A percentile compares a stretch with the other conserved stretches of the same genome.
Conservation (phyloP, 495 filamentous ascomycete species). For the Pseudevernia furfuracea region DNA sequence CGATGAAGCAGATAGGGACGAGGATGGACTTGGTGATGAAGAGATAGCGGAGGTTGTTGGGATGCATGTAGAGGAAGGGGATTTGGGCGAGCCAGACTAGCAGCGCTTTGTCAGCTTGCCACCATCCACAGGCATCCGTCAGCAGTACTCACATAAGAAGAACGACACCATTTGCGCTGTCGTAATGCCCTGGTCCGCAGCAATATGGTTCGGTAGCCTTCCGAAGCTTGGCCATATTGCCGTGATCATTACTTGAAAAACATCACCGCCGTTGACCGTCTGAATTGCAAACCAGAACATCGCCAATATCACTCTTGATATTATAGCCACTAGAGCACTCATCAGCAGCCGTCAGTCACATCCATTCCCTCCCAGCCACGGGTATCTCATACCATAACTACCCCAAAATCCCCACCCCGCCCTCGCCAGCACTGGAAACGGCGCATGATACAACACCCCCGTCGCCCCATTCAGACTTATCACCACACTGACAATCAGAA, state of each 20-base stretch:
- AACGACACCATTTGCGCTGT: conserved; percentile 58
- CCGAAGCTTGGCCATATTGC: conserved; percentile 61
- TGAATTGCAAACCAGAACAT: conserved; percentile 70
- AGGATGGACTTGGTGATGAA: conserved; percentile 41
- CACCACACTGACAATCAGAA: conserved; percentile 54
- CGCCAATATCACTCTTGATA: conserved; percentile 59
- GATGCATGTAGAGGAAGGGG: conserved; percentile 42
- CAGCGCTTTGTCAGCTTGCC: background rate
- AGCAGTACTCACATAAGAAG: conserved; percentile 41
- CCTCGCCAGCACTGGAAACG: conserved; percentile 60
- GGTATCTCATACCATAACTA: conserved; percentile 37
- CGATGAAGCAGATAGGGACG: conserved; percentile 41
- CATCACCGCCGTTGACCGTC: conserved; percentile 57
- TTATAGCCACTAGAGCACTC: conserved; percentile 43
- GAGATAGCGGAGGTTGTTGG: conserved; percentile 40
- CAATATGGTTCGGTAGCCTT: conserved; percentile 47
- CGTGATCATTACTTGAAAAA: conserved; percentile 57
- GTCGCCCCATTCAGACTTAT: conserved; percentile 59
- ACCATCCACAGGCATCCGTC: background rate
- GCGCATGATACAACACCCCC: conserved; percentile 54
- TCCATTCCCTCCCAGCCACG: background rate
- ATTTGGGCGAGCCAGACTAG: conserved; percentile 37
- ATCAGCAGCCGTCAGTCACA: background rate
- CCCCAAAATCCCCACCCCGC: conserved; percentile 65
- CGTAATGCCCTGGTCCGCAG: conserved; percentile 52